These are phyloP conservation scores for Marasmius tenuissimus DNA, from an alignment of 1,284 basidiomycete species.

Conservation along the genomic window DNA sequence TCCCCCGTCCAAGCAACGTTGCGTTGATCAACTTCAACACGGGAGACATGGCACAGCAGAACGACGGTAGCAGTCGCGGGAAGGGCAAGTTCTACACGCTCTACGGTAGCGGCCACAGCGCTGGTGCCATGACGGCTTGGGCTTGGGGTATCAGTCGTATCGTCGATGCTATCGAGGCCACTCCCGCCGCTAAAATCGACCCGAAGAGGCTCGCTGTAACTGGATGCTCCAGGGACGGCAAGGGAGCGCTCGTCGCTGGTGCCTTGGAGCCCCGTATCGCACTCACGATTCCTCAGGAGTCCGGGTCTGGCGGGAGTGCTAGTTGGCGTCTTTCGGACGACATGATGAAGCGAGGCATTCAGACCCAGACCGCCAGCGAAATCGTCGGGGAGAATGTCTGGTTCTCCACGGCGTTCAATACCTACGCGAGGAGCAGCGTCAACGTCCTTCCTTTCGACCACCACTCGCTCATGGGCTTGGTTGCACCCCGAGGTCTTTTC, in stretches of 20 bases:
- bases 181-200: constrained; percentile 44
- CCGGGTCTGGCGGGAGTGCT: constrained; percentile 54
- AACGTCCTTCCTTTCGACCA: constrained; percentile 50
- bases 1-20: constrained; percentile 47
- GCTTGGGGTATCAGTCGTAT: constrained; percentile 55
- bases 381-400: constrained; percentile 56
- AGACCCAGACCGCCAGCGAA: constrained; percentile 48
- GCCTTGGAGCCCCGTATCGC: constrained; percentile 54
- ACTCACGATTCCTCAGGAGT: constrained; percentile 57
- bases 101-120: constrained; percentile 43
- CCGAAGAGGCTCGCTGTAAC: constrained; percentile 47
- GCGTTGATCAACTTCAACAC: constrained; percentile 50
- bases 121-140: constrained; percentile 55
- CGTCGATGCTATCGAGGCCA: constrained; percentile 51
- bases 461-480: constrained; percentile 48
- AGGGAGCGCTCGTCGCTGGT: constrained; percentile 54
- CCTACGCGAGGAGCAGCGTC: constrained; percentile 40
- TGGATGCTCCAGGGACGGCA: constrained; percentile 57
- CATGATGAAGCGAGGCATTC: constrained; percentile 34
- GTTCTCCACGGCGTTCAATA: constrained; percentile 48
- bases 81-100: constrained; percentile 54
- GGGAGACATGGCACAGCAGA: constrained; percentile 48
- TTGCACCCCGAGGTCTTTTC: constrained; percentile 52
- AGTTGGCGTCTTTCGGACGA: constrained; percentile 54
- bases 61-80: constrained; percentile 42